Percentiles rank a stretch among this genome's conserved stretches.
Evolutionary conservation across 495 filamentous ascomycete species (phyloP).

Genomic region (Aspergillus hancockii): DNA sequence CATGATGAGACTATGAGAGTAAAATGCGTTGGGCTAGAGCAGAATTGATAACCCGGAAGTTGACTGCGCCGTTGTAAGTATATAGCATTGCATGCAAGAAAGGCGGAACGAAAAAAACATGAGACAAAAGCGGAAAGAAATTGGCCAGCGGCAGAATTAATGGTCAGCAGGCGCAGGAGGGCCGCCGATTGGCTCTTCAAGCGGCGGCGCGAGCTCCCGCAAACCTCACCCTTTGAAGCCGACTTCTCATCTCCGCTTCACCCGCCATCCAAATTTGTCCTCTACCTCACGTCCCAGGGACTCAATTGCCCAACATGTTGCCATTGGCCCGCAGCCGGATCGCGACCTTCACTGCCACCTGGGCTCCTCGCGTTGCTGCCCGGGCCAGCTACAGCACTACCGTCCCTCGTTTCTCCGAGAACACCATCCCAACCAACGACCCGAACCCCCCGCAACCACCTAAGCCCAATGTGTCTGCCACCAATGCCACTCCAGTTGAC

Average conservation of each 20-base stretch:
- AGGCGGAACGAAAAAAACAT: conserved; percentile 11
- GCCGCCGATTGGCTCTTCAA: conserved; percentile 27
- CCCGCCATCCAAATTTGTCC: conserved; percentile 19
- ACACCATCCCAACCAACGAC: conserved; percentile 55
- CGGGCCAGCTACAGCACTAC: conserved; percentile 51
- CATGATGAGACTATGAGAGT: conserved; percentile 35
- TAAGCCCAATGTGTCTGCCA: conserved; percentile 57
- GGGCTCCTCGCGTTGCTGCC: conserved; percentile 37
- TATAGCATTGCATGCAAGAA: conserved; percentile 5
- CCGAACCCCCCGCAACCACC: conserved; percentile 45
- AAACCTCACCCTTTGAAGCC: conserved; percentile 29
- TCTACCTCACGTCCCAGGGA: conserved; percentile 10
- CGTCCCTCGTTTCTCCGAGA: conserved; percentile 48
- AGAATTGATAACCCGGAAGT: conserved; percentile 21
- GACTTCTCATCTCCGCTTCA: conserved; percentile 28
- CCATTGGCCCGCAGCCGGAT: conserved; percentile 55
- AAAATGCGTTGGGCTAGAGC: conserved; percentile 4
- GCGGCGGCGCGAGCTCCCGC: conserved; percentile 22
- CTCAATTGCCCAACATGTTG: conserved; percentile 52
- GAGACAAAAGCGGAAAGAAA: conserved; percentile 14
- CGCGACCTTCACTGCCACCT: conserved; percentile 38
- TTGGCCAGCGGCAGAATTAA: conserved; percentile 24
- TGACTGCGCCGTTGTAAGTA: neutral
- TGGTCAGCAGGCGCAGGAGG: conserved; percentile 16
- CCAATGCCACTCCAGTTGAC: conserved; percentile 59